Base-by-base conservation (phyloP, 306 rosid species). In the Geum urbanum region DNA sequence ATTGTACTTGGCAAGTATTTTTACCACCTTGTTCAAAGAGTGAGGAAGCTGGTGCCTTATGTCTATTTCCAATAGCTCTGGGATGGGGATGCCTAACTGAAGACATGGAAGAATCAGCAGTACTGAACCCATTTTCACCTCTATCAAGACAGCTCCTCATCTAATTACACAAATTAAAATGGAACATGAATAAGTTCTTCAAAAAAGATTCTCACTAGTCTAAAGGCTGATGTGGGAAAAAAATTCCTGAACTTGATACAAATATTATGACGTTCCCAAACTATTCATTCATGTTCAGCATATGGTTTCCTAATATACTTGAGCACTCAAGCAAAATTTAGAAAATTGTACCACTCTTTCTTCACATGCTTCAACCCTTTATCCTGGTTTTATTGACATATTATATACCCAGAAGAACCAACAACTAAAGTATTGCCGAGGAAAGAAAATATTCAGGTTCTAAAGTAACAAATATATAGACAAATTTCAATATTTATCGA, bases 1-100 rank as follows among this genome's bases (percentile, higher is more conserved):
- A 72, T 67, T 76, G 65, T 45, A 46, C 63, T 27, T 37, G 14
- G 22, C 58, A 60, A 56, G 48, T 54, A 76, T 57, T 68, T 24
- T 54, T 37, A 22, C 63, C 72, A 91, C 97, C 99, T 87, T 95
- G 91, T 76, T 91, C 99, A 82, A 91, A 95, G 72, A 91, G 96
- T 37, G 86, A 77, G 55, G 95, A 79, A 69, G 84, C 83, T 16
- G 91, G 78, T 80, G 95, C 84, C 77, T 82, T 86, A 48, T 79
- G 96, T 68, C 87, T 87, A 80, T 85, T 83, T 22, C 76, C 87
- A 52, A 72, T 19, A 57, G 89, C 92, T 81, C 79, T 89, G 72
- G 77, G 79, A 71, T 86, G 89, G 41, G 89, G 69, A 74, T 79
- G 87, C 85, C 95, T 83, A 20, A 81, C 81, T 70, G 87, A 87